Conservation (phyloP, 345 rosid genomes). For the Odontarrhena argentea region DNA sequence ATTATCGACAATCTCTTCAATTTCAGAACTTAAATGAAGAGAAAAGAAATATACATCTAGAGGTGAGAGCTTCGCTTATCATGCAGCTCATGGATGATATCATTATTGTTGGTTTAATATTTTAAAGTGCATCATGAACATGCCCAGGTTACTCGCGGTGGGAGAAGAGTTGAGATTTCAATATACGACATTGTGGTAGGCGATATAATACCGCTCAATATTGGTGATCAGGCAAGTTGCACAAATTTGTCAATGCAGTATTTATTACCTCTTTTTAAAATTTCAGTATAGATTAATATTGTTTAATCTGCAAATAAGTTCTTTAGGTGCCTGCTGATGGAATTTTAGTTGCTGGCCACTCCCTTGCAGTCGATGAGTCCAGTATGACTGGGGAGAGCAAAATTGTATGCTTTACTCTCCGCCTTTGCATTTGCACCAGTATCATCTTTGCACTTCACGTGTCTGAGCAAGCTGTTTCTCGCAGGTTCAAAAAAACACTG, state of each 20-base stretch:
- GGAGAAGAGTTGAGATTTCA: slow-evolving; percentile 78
- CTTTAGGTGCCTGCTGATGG: slow-evolving; percentile 97
- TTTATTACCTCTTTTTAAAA: slow-evolving; percentile 1
- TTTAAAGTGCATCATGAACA: slow-evolving; percentile 20
- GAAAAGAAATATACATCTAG: slow-evolving; percentile 89
- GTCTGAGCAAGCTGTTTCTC: slow-evolving; percentile 22
- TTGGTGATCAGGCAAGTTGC: slow-evolving; percentile 88
- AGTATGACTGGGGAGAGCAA: slow-evolving; percentile 99
- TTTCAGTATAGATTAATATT: slow-evolving; percentile 1
- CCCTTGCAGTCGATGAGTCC: slow-evolving; percentile 91
- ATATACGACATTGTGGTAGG: slow-evolving; percentile 96
- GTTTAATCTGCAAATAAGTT: slow-evolving; percentile 14
- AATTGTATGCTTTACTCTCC: slow-evolving; percentile 52
- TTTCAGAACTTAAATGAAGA: slow-evolving; percentile 92
- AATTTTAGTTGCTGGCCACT: slow-evolving; percentile 74
- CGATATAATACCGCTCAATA: slow-evolving; percentile 88
- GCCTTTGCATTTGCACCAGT: neutral
- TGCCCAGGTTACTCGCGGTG: slow-evolving; percentile 77
- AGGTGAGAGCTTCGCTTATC: slow-evolving; percentile 52
- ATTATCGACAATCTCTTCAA: slow-evolving; percentile 96
- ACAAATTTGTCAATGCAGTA: slow-evolving; percentile 1
- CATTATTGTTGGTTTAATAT: slow-evolving; percentile 17
- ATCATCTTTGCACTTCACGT: slow-evolving; percentile 19
- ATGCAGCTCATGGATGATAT: slow-evolving; percentile 12
- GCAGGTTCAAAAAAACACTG: slow-evolving; percentile 84